phyloP scores from a whole-genome alignment of 345 rosid genomes.

The Gossypium thurberi region DNA sequence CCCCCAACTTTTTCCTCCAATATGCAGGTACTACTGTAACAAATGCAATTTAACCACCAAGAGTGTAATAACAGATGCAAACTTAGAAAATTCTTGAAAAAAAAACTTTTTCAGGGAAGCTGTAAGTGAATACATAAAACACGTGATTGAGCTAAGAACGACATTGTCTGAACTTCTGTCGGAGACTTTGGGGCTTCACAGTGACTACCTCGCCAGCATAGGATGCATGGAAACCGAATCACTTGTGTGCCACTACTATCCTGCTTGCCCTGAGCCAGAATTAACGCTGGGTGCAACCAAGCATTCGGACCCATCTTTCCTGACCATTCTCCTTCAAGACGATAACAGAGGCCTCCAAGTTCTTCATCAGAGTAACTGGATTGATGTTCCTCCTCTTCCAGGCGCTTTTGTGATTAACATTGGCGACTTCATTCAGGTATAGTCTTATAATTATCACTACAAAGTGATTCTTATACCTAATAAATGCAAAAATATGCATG shows the following conservation, averaged over 20 bases:
- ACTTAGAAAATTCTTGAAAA: neutral
- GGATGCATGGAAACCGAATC: slow-evolving; percentile 46
- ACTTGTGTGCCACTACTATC: slow-evolving; percentile 42
- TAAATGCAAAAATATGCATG: neutral
- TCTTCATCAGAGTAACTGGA: slow-evolving; percentile 35
- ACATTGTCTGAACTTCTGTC: slow-evolving; percentile 31
- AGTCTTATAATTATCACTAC: neutral
- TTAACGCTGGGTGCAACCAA: slow-evolving; percentile 34
- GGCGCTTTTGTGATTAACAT: slow-evolving; percentile 40
- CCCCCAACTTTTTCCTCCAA: slow-evolving; percentile 26
- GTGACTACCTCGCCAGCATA: slow-evolving; percentile 27
- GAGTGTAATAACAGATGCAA: neutral
- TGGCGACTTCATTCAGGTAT: slow-evolving; percentile 50
- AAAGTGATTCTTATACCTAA: neutral
- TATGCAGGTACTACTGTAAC: slow-evolving; percentile 33
- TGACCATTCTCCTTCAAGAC: slow-evolving; percentile 46
- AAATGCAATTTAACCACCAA: neutral
- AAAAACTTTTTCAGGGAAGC: slow-evolving; percentile 24
- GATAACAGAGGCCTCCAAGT: slow-evolving; percentile 41
- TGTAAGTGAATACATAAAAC: slow-evolving; percentile 33
- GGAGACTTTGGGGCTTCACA: slow-evolving; percentile 36
- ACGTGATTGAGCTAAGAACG: slow-evolving; percentile 23
- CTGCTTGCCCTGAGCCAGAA: slow-evolving; percentile 47
- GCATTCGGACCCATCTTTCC: slow-evolving; percentile 44
- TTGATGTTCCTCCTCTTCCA: slow-evolving; percentile 30